Evolutionary conservation across 1,284 basidiomycete species (phyloP), one percentile per base, ranked within the genome.

Genomic region (Cryptococcus depauperatus): DNA sequence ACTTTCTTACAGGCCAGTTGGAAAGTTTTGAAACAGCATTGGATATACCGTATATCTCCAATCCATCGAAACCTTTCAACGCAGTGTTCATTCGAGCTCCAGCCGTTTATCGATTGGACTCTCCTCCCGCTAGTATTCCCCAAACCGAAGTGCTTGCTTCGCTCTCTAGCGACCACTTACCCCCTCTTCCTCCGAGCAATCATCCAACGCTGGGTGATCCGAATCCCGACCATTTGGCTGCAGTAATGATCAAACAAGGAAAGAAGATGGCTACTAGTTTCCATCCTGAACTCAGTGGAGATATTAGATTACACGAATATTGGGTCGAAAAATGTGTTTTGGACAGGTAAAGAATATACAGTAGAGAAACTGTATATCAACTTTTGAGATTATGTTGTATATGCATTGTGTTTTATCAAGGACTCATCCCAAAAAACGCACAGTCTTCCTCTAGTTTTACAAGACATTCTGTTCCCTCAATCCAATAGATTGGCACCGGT

Each of bases 11-110:
- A 67, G 64, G 53, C 37, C 69, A 71, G 48, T 57, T 89, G 6
- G 90, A 92, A 62, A 91, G 87, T 2, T 97, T 97, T 62, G 89
- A 95, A 65, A 82, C 81, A 0, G 76, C 79, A 0, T 73, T 97
- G 10, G 62, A 72, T 18, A 81, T 92, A 4, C 75, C 78, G 10
- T 79, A 77, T 22, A 71, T 96, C 11, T 71, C 76, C 27, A 71
- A 84, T 40, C 64, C 84, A 1, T 69, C 77, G 1, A 64, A 70
- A 30, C 80, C 85, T 0, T 95, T 92, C 68, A 82, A 78, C 28
- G 88, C 87, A 0, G 79, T 96, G 35, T 98, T 98, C 71, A 98
- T 98, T 58, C 86, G 93, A 33, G 93, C 93, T 29, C 93, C 93
- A 5, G 58, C 55, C 22, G 54, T 59, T 30, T 58, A 68, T 51